Conservation (phyloP, 208 protist species). For the Trypanosoma cruzi region DNA sequence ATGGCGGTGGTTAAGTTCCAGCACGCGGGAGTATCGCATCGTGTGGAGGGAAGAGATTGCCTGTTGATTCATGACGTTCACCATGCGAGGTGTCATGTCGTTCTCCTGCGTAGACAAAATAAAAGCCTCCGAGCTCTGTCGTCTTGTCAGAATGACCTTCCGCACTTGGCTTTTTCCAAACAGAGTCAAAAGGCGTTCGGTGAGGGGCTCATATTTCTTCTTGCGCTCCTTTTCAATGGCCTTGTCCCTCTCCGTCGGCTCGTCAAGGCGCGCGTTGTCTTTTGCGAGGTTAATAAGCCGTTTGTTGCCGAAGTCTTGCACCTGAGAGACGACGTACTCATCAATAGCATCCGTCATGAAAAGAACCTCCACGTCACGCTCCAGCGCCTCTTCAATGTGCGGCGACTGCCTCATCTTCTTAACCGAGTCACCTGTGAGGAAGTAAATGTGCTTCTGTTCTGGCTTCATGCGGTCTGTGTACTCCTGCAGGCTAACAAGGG, state of each 20-base stretch:
- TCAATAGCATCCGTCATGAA: slow-evolving; percentile 98
- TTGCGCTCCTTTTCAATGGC: slow-evolving; percentile 91
- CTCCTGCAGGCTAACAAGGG: slow-evolving; percentile 82
- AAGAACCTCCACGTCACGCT: slow-evolving; percentile 91
- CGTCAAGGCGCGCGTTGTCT: slow-evolving; percentile 95
- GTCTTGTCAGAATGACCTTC: slow-evolving; percentile 94
- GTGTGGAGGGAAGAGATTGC: slow-evolving; percentile 59
- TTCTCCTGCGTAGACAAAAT: slow-evolving; percentile 93
- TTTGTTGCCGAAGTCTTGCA: slow-evolving; percentile 96
- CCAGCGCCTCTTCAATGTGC: slow-evolving; percentile 79
- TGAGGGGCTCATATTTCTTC: slow-evolving; percentile 89
- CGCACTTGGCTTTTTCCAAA: slow-evolving; percentile 72
- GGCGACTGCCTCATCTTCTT: slow-evolving; percentile 85
- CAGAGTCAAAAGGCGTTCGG: slow-evolving; percentile 78
- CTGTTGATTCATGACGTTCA: slow-evolving; percentile 97
- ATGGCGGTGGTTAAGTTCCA: slow-evolving; percentile 99
- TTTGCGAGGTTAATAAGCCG: slow-evolving; percentile 97
- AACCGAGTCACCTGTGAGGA: slow-evolving; percentile 84
- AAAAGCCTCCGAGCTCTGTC: slow-evolving; percentile 93
- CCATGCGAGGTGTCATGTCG: slow-evolving; percentile 97
- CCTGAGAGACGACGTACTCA: slow-evolving; percentile 96
- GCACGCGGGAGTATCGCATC: slow-evolving; percentile 80
- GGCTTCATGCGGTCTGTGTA: slow-evolving; percentile 96
- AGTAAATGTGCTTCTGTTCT: slow-evolving; percentile 95
- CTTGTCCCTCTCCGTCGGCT: slow-evolving; percentile 90